phyloP scores from a whole-genome alignment of 495 filamentous ascomycete species.

The Tuber microsphaerosporum region DNA sequence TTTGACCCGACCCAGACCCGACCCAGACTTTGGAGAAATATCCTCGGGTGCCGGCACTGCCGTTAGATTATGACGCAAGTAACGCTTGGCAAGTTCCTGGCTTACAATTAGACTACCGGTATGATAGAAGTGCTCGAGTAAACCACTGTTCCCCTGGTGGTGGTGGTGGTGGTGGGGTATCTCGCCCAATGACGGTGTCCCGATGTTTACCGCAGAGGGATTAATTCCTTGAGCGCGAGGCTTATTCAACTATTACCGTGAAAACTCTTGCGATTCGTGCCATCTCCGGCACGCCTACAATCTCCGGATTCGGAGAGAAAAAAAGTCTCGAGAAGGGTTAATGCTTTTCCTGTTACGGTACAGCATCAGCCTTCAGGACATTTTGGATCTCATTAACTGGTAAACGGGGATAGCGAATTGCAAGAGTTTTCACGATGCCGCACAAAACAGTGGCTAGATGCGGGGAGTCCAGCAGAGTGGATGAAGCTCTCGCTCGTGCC shows the following conservation, averaged over 20 bases:
- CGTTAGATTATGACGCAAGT: background rate
- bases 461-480: background rate
- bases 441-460: background rate
- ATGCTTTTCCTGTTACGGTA: no score
- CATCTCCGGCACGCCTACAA: no score
- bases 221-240: background rate
- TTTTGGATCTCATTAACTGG: no score
- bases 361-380: no score
- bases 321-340: no score
- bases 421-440: no score
- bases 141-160: no score
- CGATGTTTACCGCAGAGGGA: background rate
- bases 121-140: no score
- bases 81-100: background rate
- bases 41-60: background rate
- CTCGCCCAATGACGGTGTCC: background rate
- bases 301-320: no score
- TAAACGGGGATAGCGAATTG: no score
- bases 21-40: background rate
- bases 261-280: no score
- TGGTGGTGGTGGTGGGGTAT: no score
- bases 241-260: background rate
- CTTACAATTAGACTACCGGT: background rate
- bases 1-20: background rate
- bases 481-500: background rate